Evolutionary conservation across 495 filamentous ascomycete species (phyloP), one percentile per base, ranked within the genome.

Genomic region (Thozetella sp.): DNA sequence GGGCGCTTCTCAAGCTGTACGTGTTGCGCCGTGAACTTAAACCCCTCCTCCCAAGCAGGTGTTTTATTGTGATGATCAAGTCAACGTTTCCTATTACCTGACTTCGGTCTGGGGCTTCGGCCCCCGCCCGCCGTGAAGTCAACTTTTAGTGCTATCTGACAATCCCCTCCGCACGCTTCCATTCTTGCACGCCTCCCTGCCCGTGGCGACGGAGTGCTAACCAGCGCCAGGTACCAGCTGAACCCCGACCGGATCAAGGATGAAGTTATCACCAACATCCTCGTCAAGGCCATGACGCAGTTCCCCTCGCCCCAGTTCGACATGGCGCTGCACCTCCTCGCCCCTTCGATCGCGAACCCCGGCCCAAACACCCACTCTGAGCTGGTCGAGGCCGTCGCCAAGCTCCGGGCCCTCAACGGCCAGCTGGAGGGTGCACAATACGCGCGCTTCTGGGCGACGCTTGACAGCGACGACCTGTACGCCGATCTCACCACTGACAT

Each of bases 41-140:
- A n/a, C n/a, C n/a, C n/a, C n/a, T n/a, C n/a, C n/a, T 52, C 22
- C 34, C 25, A 51, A 13, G 11, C 53, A 22, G 51, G 12, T n/a
- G 58, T 65, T 19, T 34, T 56, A 37, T 53, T 55, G 56, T 86
- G 90, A 96, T 91, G 91, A 90, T 83, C 70, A 75, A 84, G 68
- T 84, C 69, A 88, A 95, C 93, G 94, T 97, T 97, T 97, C 92
- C 92, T 97, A 97, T 97, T 97, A 97, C 86, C 93, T 90, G 92
- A 96, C 69, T 59, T 67, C 64, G 43, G 43, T 48, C 43, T 48
- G 43, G 43, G 43, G 55, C 71, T 78, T 73, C 74, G 71, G 81
- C 82, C 76, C 73, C 65, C 69, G 74, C 65, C 64, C 54, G 64
- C 62, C 51, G 56, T 83, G 83, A 82, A 78, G 82, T 78, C 61